These are phyloP conservation scores for Blastobotrys mokoenaii DNA, from an alignment of 805 yeast species.

Conservation along the genomic window DNA sequence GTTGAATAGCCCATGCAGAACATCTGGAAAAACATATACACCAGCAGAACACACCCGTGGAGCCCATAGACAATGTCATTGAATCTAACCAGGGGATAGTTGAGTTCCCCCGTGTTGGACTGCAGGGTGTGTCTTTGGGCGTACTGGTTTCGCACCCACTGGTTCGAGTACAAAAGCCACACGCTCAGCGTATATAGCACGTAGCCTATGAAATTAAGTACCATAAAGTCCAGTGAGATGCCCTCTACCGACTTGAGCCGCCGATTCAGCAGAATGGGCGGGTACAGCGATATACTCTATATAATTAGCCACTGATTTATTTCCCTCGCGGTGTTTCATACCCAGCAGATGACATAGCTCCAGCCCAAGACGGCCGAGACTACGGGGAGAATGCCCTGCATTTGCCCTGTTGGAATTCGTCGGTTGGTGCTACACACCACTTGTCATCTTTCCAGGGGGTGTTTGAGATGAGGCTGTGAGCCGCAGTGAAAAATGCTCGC, in stretches of 20 bases:
- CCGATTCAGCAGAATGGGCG: slow-evolving; percentile 28
- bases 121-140: slow-evolving; percentile 23
- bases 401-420: background rate
- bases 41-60: slow-evolving; percentile 36
- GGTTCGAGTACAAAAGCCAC: slow-evolving; percentile 25
- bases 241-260: slow-evolving; percentile 30
- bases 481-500: background rate
- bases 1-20: slow-evolving; percentile 29
- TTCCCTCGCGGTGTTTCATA: slow-evolving; percentile 3
- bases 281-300: slow-evolving; percentile 31
- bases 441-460: no score
- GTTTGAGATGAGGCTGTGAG: background rate
- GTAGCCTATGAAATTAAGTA: slow-evolving; percentile 30
- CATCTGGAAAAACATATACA: slow-evolving; percentile 31
- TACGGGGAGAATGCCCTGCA: background rate
- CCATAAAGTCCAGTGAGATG: slow-evolving; percentile 29
- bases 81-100: slow-evolving; percentile 34
- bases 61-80: slow-evolving; percentile 38
- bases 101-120: slow-evolving; percentile 13
- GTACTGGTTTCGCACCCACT: slow-evolving; percentile 29
- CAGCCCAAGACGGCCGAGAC: slow-evolving; percentile 16
- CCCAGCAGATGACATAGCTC: slow-evolving; percentile 19
- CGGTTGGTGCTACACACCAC: background rate
- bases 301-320: background rate
- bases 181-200: slow-evolving; percentile 27